Base-by-base conservation (phyloP, 495 filamentous ascomycete species). In the Penicillium simplicissimum region DNA sequence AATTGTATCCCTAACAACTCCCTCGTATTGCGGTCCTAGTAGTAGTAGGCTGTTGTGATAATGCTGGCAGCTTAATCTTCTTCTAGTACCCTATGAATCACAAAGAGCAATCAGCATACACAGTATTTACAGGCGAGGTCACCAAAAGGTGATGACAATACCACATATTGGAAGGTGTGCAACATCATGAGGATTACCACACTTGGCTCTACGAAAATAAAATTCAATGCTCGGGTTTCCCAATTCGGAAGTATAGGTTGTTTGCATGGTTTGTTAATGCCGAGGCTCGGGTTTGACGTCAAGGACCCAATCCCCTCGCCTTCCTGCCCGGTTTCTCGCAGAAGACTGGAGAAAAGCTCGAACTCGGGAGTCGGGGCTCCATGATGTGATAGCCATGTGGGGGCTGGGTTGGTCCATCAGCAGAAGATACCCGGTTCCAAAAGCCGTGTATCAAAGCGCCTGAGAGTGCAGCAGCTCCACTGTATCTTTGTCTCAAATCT, bases 341-440 rank as follows among this genome's bases (percentile, higher is more conserved):
- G 11, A 42, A 17, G 40, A 38, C 31, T 60, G 17, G 42, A 23
- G 55, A 51, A n/a, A 14, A 11, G 4, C 56, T 63, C 62, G 56
- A 65, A 61, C 52, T 59, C 57, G 64, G 35, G 28, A 11, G 59
- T 61, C 54, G 64, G 35, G 28, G 9, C 57, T 61, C 54, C 57
- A 55, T 45, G 52, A 56, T 57, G 31, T 40, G 57, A 60, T 55
- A 57, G 55, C 52, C 28, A 68, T 60, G 66, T 71, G 66, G 63
- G 40, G 55, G 25, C 21, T 14, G 0, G 40, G 34, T 42, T 42
- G 49, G 49, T 55, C 40, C 45, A 19, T 49, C 33, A 48, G 21
- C n/a, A 23, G 25, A 19, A 37, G 58, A 38, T 55, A 38, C 49
- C 42, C 21, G 17, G 45, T 47, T 55, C 48, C 59, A 56, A 52